phyloP scores from a whole-genome alignment of 352 stramenopile species.

The Globisporangium megalacanthum region DNA sequence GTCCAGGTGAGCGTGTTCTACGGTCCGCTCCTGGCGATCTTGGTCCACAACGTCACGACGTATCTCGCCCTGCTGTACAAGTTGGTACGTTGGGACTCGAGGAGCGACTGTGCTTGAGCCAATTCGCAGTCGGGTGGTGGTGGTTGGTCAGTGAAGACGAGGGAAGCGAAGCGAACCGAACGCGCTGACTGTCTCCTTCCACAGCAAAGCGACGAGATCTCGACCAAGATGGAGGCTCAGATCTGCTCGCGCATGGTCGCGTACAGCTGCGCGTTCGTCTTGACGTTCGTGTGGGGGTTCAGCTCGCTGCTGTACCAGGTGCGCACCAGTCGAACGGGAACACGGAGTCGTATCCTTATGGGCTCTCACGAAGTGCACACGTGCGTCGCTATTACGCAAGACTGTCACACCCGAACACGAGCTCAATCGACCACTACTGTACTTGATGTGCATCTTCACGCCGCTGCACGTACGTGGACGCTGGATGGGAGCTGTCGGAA shows the following conservation, averaged over 20 bases:
- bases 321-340: not conserved
- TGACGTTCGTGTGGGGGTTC: constrained; percentile 38
- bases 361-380: not conserved
- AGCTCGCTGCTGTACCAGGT: constrained; percentile 48
- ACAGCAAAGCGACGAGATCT: constrained; percentile 45
- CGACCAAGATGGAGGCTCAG: constrained; percentile 57
- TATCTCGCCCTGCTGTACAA: constrained; percentile 59
- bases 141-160: not conserved
- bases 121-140: not conserved
- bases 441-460: constrained; percentile 60
- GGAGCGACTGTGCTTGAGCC: not conserved
- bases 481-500: not conserved
- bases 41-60: constrained; percentile 54
- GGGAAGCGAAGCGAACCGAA: not conserved
- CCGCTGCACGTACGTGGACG: constrained; percentile 50
- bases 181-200: not conserved
- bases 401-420: constrained; percentile 33
- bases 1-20: constrained; percentile 67
- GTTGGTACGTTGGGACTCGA: constrained; percentile 26
- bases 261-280: constrained; percentile 58
- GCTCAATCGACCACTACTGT: constrained; percentile 45
- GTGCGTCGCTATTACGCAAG: constrained; percentile 5
- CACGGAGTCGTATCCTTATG: constrained; percentile 1
- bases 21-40: constrained; percentile 34
- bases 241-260: constrained; percentile 62